Evolutionary conservation across 2,329 filamentous ascomycete genomes (phyloP), one percentile per base, ranked within the genome.

Genomic region (Paraphaeosphaeria sporulosa): DNA sequence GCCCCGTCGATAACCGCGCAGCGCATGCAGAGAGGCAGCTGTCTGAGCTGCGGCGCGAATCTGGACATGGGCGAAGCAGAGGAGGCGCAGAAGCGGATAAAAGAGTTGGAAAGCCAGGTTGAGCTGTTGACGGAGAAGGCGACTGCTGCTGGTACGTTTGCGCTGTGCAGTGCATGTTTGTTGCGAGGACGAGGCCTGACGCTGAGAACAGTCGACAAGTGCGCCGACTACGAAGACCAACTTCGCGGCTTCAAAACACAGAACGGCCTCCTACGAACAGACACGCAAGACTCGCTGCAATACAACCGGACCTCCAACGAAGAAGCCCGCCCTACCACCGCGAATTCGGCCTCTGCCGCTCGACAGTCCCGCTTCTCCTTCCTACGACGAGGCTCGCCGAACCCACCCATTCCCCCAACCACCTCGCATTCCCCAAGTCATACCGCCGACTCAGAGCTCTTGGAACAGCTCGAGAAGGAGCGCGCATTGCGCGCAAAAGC

Each of bases 171-270:
- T 9, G 30, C 30, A 32, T 32, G 10, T 32, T 4, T 32, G 10
- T 32, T 32, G 30, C 30, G 8, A 32, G 7, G 30, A 32, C 30
- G 30, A 2, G 30, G 13, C n/a, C 32, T 27, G 27, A 60, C 51
- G 40, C 55, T 59, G 36, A 64, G 47, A 32, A 54, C 59, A 85
- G 85, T 82, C 51, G 81, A 84, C 66, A 87, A 81, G 73, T 82
- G 87, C 64, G 90, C 91, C 71, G 89, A 93, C 80, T 93, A 93
- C 82, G 91, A 94, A 79, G 90, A 93, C 77, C 90, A 93, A 75
- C 84, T 93, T 43, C 82, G 86, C 47, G 81, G 78, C 47, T 82
- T 93, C 25, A 64, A 67, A 46, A 36, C 60, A 8, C 49, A 66
- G 51, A 64, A 58, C 27, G 60, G 61, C 54, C 64, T 69, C 54